Evolutionary conservation across 2,329 filamentous ascomycete genomes (phyloP).

Genomic region (Ilyonectria destructans): DNA sequence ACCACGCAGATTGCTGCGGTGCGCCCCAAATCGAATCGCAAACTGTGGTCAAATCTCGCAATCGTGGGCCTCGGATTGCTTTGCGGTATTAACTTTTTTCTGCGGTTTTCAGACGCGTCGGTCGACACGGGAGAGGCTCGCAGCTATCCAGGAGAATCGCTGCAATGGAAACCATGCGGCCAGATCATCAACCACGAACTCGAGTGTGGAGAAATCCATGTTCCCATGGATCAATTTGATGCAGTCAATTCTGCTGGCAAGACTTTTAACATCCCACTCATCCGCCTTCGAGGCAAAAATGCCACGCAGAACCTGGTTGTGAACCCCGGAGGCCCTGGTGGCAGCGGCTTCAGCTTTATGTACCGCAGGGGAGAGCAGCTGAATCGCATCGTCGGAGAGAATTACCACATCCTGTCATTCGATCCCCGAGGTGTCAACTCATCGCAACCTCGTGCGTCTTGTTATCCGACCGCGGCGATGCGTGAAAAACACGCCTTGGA

Average conservation of each 20-base stretch:
- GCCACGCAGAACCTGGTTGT: conserved; percentile 62
- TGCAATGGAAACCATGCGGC: conserved; percentile 60
- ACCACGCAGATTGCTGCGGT: background rate
- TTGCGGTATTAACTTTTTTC: background rate
- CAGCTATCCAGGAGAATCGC: conserved; percentile 55
- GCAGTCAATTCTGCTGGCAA: conserved; percentile 47
- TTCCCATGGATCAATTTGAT: conserved; percentile 65
- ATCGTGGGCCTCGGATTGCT: background rate
- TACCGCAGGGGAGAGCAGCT: conserved; percentile 55
- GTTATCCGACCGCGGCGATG: conserved; percentile 57
- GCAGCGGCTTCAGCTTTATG: conserved; percentile 58
- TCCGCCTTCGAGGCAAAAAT: conserved; percentile 62
- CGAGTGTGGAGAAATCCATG: conserved; percentile 62
- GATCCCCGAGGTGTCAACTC: conserved; percentile 63
- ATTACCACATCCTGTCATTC: conserved; percentile 64
- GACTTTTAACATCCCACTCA: conserved; percentile 62
- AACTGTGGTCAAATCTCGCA: background rate
- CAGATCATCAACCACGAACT: conserved; percentile 54
- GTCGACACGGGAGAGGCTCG: background rate
- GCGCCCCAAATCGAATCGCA: background rate
- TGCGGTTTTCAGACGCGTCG: background rate
- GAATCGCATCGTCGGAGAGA: conserved; percentile 57
- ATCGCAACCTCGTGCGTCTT: conserved; percentile 53
- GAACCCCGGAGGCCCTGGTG: conserved; percentile 67
- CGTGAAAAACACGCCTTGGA: conserved; percentile 49